Base-by-base conservation (phyloP, 2,329 filamentous ascomycete species). In the Epichloe aotearoae region DNA sequence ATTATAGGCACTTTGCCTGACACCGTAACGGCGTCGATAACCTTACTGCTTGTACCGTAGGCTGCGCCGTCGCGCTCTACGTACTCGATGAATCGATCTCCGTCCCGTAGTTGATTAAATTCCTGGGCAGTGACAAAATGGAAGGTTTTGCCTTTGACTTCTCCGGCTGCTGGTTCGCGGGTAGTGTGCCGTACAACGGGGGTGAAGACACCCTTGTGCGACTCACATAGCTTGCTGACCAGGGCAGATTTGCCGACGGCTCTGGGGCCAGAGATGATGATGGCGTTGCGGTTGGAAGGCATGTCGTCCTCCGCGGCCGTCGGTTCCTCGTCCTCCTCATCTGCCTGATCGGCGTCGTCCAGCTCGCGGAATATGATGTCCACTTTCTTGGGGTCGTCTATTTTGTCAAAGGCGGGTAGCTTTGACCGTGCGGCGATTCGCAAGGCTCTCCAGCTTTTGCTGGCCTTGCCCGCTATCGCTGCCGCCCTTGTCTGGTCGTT, bases 371-470 rank as follows among this genome's bases (percentile, higher is more conserved):
- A 84, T 12, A 84, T 70, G 36, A 71, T 61, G 50, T 74, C 73
- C 34, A 84, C 74, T 54, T 88, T 86, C 62, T 85, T 86, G 40
- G 86, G 83, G 56, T 89, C 83, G 50, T 95, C 89, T 46, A 95
- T 86, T 65, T 85, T 88, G 66, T 97, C 90, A 64, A 97, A 93
- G 19, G 82, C 71, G 43, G 80, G 77, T 57, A 97, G 76, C 59
- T 84, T 85, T 51, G 75, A 81, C 56, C 80, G 81, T 51, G 85
- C 82, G 10, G 88, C 86, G 56, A 95, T 79, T 49, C 93, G 82
- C 55, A 98, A 71, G 5, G 88, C 87, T 58, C 90, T 80, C 93
- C 93, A 98, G 51, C 82, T 85, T 66, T 94, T 91, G 70, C 88
- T 95, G 19, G 84, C 81, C 65, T 94, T 95, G 50, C 82, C 77